Conservation (phyloP, 1,139 yeast species). For the Zygosaccharomyces pseudobailii region DNA sequence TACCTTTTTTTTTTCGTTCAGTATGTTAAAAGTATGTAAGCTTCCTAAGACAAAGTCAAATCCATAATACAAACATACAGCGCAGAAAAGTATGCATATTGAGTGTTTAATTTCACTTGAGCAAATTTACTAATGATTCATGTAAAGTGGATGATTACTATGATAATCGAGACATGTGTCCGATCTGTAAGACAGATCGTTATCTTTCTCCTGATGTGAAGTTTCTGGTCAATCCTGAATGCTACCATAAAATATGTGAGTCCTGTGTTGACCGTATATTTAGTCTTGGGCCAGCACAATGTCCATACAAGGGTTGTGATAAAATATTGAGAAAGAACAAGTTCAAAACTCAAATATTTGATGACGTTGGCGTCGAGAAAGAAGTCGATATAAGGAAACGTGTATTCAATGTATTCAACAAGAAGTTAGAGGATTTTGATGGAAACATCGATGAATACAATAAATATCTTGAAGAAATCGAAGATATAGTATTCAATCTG, state of each 20-base stretch:
- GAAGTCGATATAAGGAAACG: slow-evolving; percentile 88
- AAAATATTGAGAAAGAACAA: slow-evolving; percentile 80
- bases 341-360: slow-evolving; percentile 88
- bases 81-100: slow-evolving; percentile 3
- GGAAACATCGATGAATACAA: slow-evolving; percentile 56
- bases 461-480: slow-evolving; percentile 76
- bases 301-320: slow-evolving; percentile 91
- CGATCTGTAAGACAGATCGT: slow-evolving; percentile 93
- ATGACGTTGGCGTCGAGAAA: slow-evolving; percentile 80
- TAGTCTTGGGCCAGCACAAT: slow-evolving; percentile 91
- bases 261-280: slow-evolving; percentile 94
- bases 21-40: too few relatives aligned
- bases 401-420: slow-evolving; percentile 76
- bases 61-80: not conserved
- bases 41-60: too few relatives aligned
- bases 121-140: not conserved
- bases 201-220: slow-evolving; percentile 91
- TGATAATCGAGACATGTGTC: slow-evolving; percentile 74
- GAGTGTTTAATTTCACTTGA: not conserved
- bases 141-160: slow-evolving; percentile 30
- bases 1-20: not conserved
- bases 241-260: slow-evolving; percentile 96
- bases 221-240: slow-evolving; percentile 90
- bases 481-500: slow-evolving; percentile 72
- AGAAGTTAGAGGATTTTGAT: slow-evolving; percentile 72